Evolutionary conservation across 176 grass and related monocot species (phyloP).

Genomic region (Carex kokanica): DNA sequence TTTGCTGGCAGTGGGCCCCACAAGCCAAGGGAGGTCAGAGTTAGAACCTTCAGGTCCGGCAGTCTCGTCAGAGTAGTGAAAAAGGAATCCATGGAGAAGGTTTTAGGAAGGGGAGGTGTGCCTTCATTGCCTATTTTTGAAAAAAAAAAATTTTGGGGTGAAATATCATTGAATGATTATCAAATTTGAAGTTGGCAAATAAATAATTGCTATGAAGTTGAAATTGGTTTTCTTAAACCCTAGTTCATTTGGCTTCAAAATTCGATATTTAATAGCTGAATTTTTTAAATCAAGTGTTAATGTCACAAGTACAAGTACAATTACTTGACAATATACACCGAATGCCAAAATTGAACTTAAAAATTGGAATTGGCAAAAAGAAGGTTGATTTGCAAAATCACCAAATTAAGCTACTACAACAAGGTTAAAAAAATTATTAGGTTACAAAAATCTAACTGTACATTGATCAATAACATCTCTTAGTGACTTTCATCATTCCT

Average conservation of each 20-base stretch:
- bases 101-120: conserved; percentile 44
- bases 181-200: background rate
- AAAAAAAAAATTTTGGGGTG: background rate
- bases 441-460: background rate
- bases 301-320: background rate
- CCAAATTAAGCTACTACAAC: background rate
- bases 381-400: background rate
- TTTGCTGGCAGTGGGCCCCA: conserved; percentile 81
- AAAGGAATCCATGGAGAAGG: conserved; percentile 71
- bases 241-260: background rate
- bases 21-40: conserved; percentile 67
- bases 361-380: background rate
- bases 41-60: conserved; percentile 76
- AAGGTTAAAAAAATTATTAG: background rate
- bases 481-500: background rate
- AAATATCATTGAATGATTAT: background rate
- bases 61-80: conserved; percentile 82
- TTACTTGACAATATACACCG: too few species aligned
- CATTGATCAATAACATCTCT: background rate
- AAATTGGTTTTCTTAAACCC: conserved; percentile 1
- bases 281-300: background rate
- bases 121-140: conserved; percentile 26
- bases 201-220: background rate
- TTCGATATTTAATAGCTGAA: background rate
- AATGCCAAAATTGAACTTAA: background rate